Percentiles rank a stretch among this genome's conserved stretches.
These are phyloP conservation scores for Themeda triandra DNA, from an alignment of 176 grass and related monocot species.

Conservation along the genomic window DNA sequence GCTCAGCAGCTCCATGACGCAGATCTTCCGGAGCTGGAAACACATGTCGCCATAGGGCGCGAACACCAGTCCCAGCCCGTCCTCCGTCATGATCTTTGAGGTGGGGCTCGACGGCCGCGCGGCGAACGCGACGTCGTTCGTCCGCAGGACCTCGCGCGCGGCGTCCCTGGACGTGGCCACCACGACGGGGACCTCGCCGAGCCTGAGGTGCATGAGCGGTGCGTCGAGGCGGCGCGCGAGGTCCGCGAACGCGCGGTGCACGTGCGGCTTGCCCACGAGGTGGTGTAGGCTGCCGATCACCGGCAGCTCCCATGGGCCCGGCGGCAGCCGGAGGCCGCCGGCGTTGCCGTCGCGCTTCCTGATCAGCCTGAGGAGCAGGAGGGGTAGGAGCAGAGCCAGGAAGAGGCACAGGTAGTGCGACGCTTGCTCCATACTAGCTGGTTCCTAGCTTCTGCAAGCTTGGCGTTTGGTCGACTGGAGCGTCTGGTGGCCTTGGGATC, in stretches of 20 bases:
- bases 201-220: constrained; percentile 41
- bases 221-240: background rate
- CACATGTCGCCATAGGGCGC: constrained; percentile 20
- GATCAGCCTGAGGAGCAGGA: constrained; percentile 11
- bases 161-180: constrained; percentile 17
- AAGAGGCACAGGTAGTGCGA: background rate
- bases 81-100: background rate
- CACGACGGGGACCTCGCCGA: constrained; percentile 33
- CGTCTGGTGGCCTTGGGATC: too few relatives aligned
- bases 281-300: constrained; percentile 48
- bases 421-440: background rate
- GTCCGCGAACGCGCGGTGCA: constrained; percentile 25
- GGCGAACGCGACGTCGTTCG: constrained; percentile 18
- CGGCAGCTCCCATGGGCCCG: constrained; percentile 30
- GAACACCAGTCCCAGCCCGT: constrained; percentile 14
- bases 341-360: too few relatives aligned
- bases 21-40: constrained; percentile 26
- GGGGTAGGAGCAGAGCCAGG: constrained; percentile 11
- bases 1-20: constrained; percentile 28
- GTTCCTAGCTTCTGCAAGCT: too few relatives aligned
- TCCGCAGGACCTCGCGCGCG: constrained; percentile 18
- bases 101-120: constrained; percentile 22
- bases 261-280: background rate
- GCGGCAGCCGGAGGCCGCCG: background rate
- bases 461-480: too few relatives aligned